Evolutionary conservation across 202 grass and related monocot species (phyloP).

Genomic region (Schoenoplectus triqueter): DNA sequence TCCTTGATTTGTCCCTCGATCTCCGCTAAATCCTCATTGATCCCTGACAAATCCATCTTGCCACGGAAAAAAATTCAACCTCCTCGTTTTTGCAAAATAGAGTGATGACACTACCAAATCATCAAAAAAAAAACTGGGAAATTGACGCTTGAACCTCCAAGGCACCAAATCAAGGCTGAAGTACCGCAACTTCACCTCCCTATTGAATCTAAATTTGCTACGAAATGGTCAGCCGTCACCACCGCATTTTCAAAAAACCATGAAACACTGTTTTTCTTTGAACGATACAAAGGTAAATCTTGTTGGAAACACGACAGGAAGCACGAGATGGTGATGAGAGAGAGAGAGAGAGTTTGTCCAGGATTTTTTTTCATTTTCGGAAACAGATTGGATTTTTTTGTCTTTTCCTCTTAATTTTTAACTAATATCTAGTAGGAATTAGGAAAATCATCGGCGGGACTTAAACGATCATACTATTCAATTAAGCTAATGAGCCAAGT

Average conservation of each 20-base stretch:
- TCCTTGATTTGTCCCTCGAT: constrained; percentile 86
- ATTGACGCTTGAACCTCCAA: not conserved
- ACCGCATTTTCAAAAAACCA: constrained; percentile 25
- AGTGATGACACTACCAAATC: constrained; percentile 19
- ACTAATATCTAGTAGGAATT: not conserved
- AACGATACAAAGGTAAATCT: not conserved
- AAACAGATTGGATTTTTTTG: constrained; percentile 18
- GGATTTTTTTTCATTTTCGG: not conserved
- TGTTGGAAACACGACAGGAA: constrained; percentile 15
- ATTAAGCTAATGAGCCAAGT: no score
- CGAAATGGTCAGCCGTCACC: not conserved
- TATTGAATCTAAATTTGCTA: not conserved
- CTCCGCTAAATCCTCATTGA: constrained; percentile 86
- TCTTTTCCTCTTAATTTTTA: not conserved
- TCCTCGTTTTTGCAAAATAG: not conserved
- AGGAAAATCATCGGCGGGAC: not conserved
- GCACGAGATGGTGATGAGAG: not conserved
- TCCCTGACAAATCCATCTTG: constrained; percentile 85
- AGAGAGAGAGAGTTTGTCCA: not conserved
- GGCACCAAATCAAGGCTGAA: constrained; percentile 4
- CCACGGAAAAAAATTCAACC: constrained; percentile 15
- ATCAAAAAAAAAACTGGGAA: not conserved
- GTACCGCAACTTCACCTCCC: not conserved
- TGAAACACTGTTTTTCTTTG: constrained; percentile 5
- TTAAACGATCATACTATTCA: no score